A percentile compares a stretch with the other conserved stretches of the same genome.
Evolutionary conservation across 2,329 filamentous ascomycete species (phyloP).

Genomic region (Aspergillus fumigatus): DNA sequence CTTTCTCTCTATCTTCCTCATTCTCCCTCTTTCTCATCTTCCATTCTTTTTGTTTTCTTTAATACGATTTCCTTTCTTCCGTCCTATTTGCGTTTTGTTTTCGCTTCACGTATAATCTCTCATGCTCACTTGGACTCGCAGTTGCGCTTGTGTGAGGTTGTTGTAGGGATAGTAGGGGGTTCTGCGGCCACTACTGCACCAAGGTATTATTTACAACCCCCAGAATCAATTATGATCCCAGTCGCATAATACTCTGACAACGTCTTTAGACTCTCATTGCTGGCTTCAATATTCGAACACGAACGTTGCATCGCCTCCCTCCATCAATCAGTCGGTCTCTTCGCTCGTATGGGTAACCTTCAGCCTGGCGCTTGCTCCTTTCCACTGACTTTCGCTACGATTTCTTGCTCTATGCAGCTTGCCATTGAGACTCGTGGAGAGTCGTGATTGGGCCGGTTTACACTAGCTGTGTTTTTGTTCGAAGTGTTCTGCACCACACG

Average conservation of each 20-base stretch:
- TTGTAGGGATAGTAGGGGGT: constrained; percentile 11
- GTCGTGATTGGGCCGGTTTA: not conserved
- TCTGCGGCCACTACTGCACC: not conserved
- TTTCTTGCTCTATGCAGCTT: not conserved
- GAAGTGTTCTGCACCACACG: constrained; percentile 5
- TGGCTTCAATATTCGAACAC: not conserved
- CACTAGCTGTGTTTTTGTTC: constrained; percentile 5
- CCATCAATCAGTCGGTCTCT: not conserved
- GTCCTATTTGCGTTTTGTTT: constrained; percentile 10
- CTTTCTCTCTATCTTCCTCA: constrained; percentile 9
- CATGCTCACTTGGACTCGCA: constrained; percentile 14
- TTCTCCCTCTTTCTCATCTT: not conserved
- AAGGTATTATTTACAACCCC: not conserved
- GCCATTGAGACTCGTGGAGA: not conserved
- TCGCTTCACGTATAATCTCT: constrained; percentile 6
- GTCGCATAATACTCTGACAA: not conserved
- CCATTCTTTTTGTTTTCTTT: constrained; percentile 4
- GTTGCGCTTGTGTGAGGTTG: constrained; percentile 8
- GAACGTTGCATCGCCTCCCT: constrained; percentile 4
- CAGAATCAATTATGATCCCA: not conserved
- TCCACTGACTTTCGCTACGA: not conserved
- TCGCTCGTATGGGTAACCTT: not conserved
- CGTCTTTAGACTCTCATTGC: not conserved
- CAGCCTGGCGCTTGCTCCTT: constrained; percentile 14
- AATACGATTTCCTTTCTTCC: constrained; percentile 10